phyloP scores from a whole-genome alignment of 2,329 filamentous ascomycete species.

The Ophiostoma montium region DNA sequence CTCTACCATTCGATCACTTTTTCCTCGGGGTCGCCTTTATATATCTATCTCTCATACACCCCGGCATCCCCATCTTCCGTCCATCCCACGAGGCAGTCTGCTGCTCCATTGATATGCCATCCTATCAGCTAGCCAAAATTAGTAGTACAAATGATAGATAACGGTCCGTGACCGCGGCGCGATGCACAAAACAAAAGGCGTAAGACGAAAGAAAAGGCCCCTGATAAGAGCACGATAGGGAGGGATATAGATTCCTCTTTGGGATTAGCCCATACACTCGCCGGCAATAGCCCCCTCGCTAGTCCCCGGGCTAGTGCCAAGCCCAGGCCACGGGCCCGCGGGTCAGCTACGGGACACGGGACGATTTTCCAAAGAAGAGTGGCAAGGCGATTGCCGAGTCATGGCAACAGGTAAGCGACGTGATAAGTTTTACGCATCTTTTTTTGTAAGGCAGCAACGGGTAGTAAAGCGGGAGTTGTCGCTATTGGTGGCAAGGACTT shows the following conservation, averaged over 20 bases:
- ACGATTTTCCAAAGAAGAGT: slow-evolving; percentile 1
- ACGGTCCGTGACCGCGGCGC: too few relatives aligned
- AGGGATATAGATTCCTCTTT: neutral
- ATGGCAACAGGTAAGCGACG: neutral
- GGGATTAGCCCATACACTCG: neutral
- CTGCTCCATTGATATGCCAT: too few relatives aligned
- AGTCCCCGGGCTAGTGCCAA: neutral
- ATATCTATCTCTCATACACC: neutral
- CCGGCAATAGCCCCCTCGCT: neutral
- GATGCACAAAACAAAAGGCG: neutral
- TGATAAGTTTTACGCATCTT: neutral
- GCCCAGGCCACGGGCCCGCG: neutral
- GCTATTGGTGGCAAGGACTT: too few relatives aligned
- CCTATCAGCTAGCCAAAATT: too few relatives aligned
- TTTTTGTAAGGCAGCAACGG: neutral
- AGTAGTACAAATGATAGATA: too few relatives aligned
- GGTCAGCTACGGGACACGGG: too few relatives aligned
- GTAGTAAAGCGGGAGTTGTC: too few relatives aligned
- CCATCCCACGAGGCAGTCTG: too few relatives aligned
- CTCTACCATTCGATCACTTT: too few relatives aligned
- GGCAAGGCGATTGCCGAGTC: neutral
- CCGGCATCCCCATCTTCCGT: too few relatives aligned
- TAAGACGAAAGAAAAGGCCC: neutral
- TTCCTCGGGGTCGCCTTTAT: too few relatives aligned
- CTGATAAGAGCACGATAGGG: neutral